Evolutionary conservation across 2,329 filamentous ascomycete species (phyloP), one percentile per base, ranked within the genome.

Genomic region (Bimuria novae-zelandiae): DNA sequence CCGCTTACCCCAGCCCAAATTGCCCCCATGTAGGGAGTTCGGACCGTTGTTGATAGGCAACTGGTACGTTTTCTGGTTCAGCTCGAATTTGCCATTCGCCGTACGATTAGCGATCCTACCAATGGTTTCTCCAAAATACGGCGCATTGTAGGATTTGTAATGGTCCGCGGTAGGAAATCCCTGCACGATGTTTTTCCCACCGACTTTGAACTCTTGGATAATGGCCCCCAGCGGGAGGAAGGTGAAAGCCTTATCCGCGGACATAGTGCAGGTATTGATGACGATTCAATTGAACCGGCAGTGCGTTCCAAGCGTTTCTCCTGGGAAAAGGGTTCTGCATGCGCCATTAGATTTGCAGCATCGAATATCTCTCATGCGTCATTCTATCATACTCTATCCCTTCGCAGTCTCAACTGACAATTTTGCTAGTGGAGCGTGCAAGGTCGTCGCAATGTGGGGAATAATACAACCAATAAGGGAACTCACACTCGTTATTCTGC

Each of bases 41-140:
- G 82, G 80, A 0, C 85, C 88, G 70, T 97, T 85, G 76, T 96
- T 97, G 54, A 83, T 82, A 7, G 83, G 81, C 37, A 97, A 81
- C 14, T 80, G 65, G 74, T 95, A 94, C 3, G 82, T 78, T 66
- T 84, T 82, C 12, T 81, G 81, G 74, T 96, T 96, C 63, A 97
- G 76, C 46, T 80, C 80, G 70, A 97, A 86, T 61, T 84, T 81
- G 22, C 87, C 91, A 67, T 82, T 79, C 51, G 84, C 83, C 70
- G 96, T 85, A 52, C 93, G 88, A 78, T 97, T 97, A 56, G 92
- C 83, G 25, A 85, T 80, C 33, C 84, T 89, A 50, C 94, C 94
- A 71, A 97, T 96, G 39, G 91, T 97, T 73, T 93, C 92, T 59
- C 94, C 93, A 70, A 96, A 97, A 79, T 86, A 92, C 1, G 90